Evolutionary conservation across 192 early-diverging fungal species (phyloP).

Genomic region (Polychytrium aggregatum): DNA sequence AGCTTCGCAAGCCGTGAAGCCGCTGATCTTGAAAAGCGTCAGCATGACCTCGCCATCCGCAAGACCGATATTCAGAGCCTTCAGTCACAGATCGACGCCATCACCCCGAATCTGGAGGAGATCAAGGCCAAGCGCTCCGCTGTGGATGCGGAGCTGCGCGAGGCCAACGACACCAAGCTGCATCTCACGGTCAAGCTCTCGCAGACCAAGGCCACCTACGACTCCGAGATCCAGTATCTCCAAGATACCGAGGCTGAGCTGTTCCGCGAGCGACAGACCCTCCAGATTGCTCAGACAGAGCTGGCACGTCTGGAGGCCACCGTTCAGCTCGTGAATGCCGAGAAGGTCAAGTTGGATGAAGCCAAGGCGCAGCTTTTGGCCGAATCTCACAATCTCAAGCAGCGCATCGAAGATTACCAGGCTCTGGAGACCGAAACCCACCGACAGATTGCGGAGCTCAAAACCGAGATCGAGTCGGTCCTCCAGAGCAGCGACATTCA

Average conservation of each 20-base stretch:
- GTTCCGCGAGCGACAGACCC: slow-evolving; percentile 23
- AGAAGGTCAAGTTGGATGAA: slow-evolving; percentile 36
- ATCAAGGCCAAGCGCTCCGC: slow-evolving; percentile 38
- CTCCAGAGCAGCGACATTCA: slow-evolving; percentile 53
- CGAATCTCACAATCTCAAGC: slow-evolving; percentile 34
- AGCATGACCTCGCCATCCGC: slow-evolving; percentile 36
- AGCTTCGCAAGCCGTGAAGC: not conserved
- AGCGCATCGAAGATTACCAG: slow-evolving; percentile 32
- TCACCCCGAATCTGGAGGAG: slow-evolving; percentile 39
- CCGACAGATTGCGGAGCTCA: slow-evolving; percentile 40
- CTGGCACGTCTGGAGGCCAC: slow-evolving; percentile 13
- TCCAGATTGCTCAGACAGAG: slow-evolving; percentile 17
- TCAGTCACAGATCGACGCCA: slow-evolving; percentile 40
- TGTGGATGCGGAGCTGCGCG: slow-evolving; percentile 47
- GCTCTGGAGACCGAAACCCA: slow-evolving; percentile 41
- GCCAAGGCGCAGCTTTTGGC: slow-evolving; percentile 29
- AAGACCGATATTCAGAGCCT: slow-evolving; percentile 53
- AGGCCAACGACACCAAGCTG: slow-evolving; percentile 48
- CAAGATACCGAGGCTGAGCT: slow-evolving; percentile 42
- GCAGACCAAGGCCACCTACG: slow-evolving; percentile 44
- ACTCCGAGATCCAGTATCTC: slow-evolving; percentile 43
- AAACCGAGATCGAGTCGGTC: slow-evolving; percentile 48
- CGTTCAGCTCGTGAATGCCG: slow-evolving; percentile 17
- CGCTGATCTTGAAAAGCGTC: slow-evolving; percentile 20
- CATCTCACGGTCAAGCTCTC: slow-evolving; percentile 45